Evolutionary conservation across 177 flowering plant species (phyloP).

Genomic region (Vitis hybrid): DNA sequence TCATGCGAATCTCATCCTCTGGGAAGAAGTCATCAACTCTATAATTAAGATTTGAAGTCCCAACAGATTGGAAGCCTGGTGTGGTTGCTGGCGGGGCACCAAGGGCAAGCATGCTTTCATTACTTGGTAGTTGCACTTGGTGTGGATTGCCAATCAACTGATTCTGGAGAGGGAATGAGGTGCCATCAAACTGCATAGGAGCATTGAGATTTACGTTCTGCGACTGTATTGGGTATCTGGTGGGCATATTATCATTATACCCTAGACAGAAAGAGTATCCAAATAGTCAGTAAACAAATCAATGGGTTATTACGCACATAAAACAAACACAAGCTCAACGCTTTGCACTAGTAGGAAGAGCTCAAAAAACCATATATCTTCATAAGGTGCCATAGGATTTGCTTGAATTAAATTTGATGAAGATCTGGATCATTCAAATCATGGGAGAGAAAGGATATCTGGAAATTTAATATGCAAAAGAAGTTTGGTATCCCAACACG

Average conservation of each 20-base stretch:
- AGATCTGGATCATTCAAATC: too few relatives aligned
- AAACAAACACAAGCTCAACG: too few relatives aligned
- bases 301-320: neutral
- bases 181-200: constrained; percentile 44
- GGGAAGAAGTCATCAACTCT: constrained; percentile 61
- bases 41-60: constrained; percentile 36
- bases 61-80: constrained; percentile 39
- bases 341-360: too few relatives aligned
- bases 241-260: constrained; percentile 34
- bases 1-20: constrained; percentile 89
- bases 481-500: too few relatives aligned
- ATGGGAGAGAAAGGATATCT: too few relatives aligned
- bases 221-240: constrained; percentile 37
- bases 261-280: constrained; percentile 21
- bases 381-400: too few relatives aligned
- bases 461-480: too few relatives aligned
- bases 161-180: constrained; percentile 44
- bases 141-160: constrained; percentile 39
- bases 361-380: too few relatives aligned
- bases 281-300: constrained; percentile 3
- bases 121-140: constrained; percentile 43
- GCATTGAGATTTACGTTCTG: constrained; percentile 43
- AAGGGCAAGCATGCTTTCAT: constrained; percentile 48
- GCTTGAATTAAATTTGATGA: too few relatives aligned
- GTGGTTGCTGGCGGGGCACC: constrained; percentile 56